Evolutionary conservation across 352 stramenopile genomes (phyloP).

Genomic region (Peronospora belbahrii): DNA sequence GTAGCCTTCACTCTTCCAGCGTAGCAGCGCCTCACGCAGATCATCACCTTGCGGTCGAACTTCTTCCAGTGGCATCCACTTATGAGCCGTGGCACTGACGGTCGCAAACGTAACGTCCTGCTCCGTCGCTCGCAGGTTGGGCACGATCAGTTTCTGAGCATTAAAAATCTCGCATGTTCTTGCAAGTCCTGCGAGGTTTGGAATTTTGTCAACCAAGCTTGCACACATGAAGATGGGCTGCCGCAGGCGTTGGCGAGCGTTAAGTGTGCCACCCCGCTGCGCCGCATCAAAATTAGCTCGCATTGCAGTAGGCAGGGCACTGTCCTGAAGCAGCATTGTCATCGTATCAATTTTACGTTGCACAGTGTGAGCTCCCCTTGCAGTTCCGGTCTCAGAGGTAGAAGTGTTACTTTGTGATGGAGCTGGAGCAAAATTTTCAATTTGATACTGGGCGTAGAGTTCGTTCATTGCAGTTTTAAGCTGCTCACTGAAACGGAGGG

Average conservation of each 20-base stretch:
- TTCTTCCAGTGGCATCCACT: constrained; percentile 94
- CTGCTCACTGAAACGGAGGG: constrained; percentile 43
- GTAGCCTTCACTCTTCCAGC: constrained; percentile 84
- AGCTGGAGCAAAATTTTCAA: too few species aligned
- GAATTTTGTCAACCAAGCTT: constrained; percentile 91
- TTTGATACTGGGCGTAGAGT: constrained; percentile 67
- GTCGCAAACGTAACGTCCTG: constrained; percentile 88
- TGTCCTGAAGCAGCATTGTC: constrained; percentile 53
- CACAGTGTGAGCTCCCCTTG: constrained; percentile 64
- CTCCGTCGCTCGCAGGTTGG: constrained; percentile 62
- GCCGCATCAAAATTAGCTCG: constrained; percentile 23
- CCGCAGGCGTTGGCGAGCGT: constrained; percentile 37
- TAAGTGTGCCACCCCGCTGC: constrained; percentile 20
- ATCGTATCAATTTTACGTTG: constrained; percentile 79
- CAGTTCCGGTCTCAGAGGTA: too few species aligned
- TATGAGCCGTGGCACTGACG: constrained; percentile 89
- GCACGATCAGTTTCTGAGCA: constrained; percentile 83
- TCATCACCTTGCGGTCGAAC: constrained; percentile 48
- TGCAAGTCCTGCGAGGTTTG: constrained; percentile 90
- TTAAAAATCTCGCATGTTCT: constrained; percentile 95
- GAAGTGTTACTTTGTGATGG: too few species aligned
- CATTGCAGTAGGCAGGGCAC: constrained; percentile 44
- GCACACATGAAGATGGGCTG: constrained; percentile 75
- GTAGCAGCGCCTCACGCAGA: constrained; percentile 27
- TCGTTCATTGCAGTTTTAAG: constrained; percentile 61